Evolutionary conservation across 2,329 filamentous ascomycete species (phyloP).

Genomic region (Aspergillus carbonarius): DNA sequence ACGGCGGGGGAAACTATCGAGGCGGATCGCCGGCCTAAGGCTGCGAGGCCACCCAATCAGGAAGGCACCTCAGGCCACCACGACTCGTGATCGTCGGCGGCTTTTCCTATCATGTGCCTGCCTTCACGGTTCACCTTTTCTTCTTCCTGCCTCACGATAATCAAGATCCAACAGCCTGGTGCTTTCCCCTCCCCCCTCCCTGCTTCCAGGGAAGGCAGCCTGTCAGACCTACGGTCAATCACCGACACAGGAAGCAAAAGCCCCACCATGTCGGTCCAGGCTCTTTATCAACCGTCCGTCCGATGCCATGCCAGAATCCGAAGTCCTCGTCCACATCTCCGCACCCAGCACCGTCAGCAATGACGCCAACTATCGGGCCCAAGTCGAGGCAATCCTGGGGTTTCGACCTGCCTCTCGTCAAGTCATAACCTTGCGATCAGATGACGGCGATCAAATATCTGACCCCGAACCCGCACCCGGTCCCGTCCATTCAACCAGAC

Average conservation of each 20-base stretch:
- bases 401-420: constrained; percentile 34
- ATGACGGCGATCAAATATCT: neutral
- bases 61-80: constrained; percentile 1
- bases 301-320: constrained; percentile 25
- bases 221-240: neutral
- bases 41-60: constrained; percentile 4
- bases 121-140: neutral
- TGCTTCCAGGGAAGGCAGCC: neutral
- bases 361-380: constrained; percentile 40
- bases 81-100: neutral
- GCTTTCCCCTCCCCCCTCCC: neutral
- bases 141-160: neutral
- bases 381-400: constrained; percentile 37
- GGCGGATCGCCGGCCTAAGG: constrained; percentile 13
- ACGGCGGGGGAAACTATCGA: constrained; percentile 8
- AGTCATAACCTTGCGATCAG: constrained; percentile 13
- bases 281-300: neutral
- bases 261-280: constrained; percentile 4
- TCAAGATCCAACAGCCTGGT: neutral
- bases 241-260: neutral
- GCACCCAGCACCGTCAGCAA: constrained; percentile 38
- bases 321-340: constrained; percentile 45
- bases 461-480: neutral
- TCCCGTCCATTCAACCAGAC: neutral
- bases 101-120: neutral